phyloP scores from a whole-genome alignment of 768 basidiomycete genomes.

The Mycena belliarum region DNA sequence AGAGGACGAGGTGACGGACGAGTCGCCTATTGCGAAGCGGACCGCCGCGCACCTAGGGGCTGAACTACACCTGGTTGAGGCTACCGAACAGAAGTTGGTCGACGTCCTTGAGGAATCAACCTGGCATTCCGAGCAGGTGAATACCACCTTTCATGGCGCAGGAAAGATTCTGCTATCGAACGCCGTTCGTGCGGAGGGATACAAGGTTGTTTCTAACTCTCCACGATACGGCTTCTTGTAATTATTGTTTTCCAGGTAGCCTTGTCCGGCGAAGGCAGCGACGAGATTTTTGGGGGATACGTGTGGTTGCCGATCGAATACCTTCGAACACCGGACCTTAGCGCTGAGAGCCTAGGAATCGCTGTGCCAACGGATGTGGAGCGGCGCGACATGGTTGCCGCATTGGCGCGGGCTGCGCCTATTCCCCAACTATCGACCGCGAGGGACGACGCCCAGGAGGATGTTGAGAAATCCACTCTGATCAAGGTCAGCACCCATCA shows the following conservation, averaged over 20 bases:
- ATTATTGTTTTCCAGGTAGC: too few relatives aligned
- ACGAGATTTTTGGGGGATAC: neutral
- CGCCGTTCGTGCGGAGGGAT: slow-evolving; percentile 9
- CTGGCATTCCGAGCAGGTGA: slow-evolving; percentile 18
- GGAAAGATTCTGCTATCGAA: slow-evolving; percentile 10
- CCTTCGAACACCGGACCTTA: slow-evolving; percentile 1
- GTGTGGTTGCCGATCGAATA: neutral
- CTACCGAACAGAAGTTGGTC: slow-evolving; percentile 9
- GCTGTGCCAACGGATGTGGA: slow-evolving; percentile 1
- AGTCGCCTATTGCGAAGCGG: neutral
- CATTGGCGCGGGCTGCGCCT: neutral
- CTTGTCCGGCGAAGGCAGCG: neutral
- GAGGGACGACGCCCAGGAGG: too few relatives aligned
- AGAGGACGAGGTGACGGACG: slow-evolving; percentile 13
- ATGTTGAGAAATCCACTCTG: too few relatives aligned
- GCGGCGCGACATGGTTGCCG: neutral
- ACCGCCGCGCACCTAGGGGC: slow-evolving; percentile 8
- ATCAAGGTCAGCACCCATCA: neutral
- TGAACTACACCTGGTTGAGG: slow-evolving; percentile 3
- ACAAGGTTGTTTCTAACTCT: slow-evolving; percentile 15
- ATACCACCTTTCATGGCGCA: slow-evolving; percentile 15
- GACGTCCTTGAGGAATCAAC: slow-evolving; percentile 14
- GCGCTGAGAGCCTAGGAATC: neutral
- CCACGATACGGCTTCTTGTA: neutral
- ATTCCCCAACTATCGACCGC: too few relatives aligned